Conservation (phyloP, 208 protist species). For the Porcisia hertigi region DNA sequence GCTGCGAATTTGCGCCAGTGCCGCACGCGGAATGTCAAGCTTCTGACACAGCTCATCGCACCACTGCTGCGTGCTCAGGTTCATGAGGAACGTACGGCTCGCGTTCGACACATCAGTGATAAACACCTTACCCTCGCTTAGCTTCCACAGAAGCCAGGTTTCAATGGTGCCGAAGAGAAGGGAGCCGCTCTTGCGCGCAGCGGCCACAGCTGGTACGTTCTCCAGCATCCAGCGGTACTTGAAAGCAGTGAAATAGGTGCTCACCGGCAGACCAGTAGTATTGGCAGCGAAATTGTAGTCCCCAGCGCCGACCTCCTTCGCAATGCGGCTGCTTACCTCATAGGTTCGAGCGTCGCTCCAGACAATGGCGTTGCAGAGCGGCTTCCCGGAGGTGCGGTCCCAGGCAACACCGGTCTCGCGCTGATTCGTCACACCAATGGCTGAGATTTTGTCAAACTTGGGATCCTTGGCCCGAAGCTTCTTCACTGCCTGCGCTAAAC, state of each 20-base stretch:
- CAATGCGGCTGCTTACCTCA: conserved; percentile 48
- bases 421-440: conserved; percentile 98
- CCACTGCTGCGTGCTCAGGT: conserved; percentile 95
- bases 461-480: conserved; percentile 44
- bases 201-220: conserved; percentile 87
- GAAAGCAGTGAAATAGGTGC: conserved; percentile 96
- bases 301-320: conserved; percentile 38
- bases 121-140: conserved; percentile 88
- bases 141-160: conserved; percentile 96
- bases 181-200: conserved; percentile 63
- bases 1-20: conserved; percentile 93
- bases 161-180: conserved; percentile 97
- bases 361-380: conserved; percentile 96
- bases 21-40: conserved; percentile 78
- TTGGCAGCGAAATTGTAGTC: conserved; percentile 49
- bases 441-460: conserved; percentile 53
- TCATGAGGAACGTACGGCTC: conserved; percentile 97
- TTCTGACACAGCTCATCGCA: conserved; percentile 80
- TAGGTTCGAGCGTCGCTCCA: conserved; percentile 90
- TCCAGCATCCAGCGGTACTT: conserved; percentile 98
- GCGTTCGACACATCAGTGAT: conserved; percentile 98
- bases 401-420: conserved; percentile 98
- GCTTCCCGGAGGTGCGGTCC: conserved; percentile 94
- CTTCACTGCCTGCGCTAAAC: conserved; percentile 67
- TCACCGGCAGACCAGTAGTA: conserved; percentile 93